Evolutionary conservation across 768 basidiomycete species (phyloP), one percentile per base, ranked within the genome.

Genomic region (Nevesoporus exiguus): DNA sequence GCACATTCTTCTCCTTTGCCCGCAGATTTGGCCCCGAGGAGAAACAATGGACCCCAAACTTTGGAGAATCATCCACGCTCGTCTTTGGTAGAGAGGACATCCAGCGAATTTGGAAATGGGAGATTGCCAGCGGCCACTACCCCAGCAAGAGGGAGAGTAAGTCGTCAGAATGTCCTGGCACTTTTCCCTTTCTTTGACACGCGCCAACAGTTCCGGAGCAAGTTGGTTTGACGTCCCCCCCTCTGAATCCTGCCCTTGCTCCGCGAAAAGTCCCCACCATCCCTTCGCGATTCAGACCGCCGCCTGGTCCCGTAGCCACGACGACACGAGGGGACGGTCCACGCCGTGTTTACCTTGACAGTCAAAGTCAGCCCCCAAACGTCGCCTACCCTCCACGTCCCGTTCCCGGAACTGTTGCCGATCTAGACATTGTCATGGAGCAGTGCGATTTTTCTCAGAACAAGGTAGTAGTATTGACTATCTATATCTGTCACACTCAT

Each of bases 51-150:
- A 78, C 84, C 13, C 72, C 78, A 34, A 75, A 78, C 17, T 77
- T 82, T 44, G 77, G 77, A 37, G 83, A 86, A 43, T 76, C 83
- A 15, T 75, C 87, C 24, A 91, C 91, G 9, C 78, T 93, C 27
- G 82, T 93, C 33, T 93, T 81, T 64, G 76, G 77, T 52, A 77
- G 85, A 45, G 83, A 88, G 53, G 93, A 98, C 65, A 67, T 97
- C 39, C 90, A 88, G 64, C 79, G 86, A 52, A 90, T 99, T 70
- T 98, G 95, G 95, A 77, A 85, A 56, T 98, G 94, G 94, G 96
- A 99, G 73, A 80, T 98, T 52, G 76, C 83, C 30, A 90, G 91
- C 58, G 97, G 97, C 1, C 94, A 97, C 73, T 93, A 93, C 76
- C 96, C 96, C 9, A 94, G 90, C 71, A 78, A 81, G 50, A 79